A percentile compares a stretch with the other conserved stretches of the same genome.
Evolutionary conservation across 352 stramenopile species (phyloP).

Genomic region (Plasmopara viticola): DNA sequence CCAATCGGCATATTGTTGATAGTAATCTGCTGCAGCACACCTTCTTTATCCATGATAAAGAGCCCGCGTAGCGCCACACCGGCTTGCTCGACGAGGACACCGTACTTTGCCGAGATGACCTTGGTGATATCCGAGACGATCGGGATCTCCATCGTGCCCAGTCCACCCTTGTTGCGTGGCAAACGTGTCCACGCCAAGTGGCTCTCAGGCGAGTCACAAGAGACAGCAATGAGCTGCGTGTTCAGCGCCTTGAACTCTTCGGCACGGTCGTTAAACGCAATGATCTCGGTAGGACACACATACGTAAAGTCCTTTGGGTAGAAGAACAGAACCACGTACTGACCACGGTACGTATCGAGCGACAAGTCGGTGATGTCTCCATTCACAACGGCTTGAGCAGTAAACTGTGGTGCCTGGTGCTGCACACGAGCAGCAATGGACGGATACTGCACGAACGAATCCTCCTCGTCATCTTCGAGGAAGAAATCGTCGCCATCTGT

Average conservation of each 20-base stretch:
- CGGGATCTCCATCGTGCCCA: slow-evolving; percentile 91
- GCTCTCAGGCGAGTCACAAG: slow-evolving; percentile 87
- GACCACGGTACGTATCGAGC: slow-evolving; percentile 77
- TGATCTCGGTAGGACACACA: slow-evolving; percentile 89
- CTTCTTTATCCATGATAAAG: slow-evolving; percentile 92
- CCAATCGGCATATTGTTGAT: slow-evolving; percentile 91
- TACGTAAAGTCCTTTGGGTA: slow-evolving; percentile 90
- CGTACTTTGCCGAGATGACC: slow-evolving; percentile 87
- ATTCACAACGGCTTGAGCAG: slow-evolving; percentile 62
- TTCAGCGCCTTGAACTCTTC: slow-evolving; percentile 81
- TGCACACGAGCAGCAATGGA: slow-evolving; percentile 49
- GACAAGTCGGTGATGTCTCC: slow-evolving; percentile 81
- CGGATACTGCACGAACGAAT: slow-evolving; percentile 80
- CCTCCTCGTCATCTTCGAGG: slow-evolving; percentile 58
- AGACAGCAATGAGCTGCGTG: slow-evolving; percentile 84
- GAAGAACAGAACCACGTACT: slow-evolving; percentile 90
- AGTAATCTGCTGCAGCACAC: slow-evolving; percentile 81
- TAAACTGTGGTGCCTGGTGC: slow-evolving; percentile 66
- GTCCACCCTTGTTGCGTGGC: slow-evolving; percentile 85
- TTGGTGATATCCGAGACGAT: slow-evolving; percentile 92
- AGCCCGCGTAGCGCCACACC: slow-evolving; percentile 86
- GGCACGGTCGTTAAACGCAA: slow-evolving; percentile 84
- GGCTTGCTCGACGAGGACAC: slow-evolving; percentile 80
- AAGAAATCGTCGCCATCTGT: slow-evolving; percentile 57
- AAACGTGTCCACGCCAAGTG: slow-evolving; percentile 87